A percentile compares a stretch with the other conserved stretches of the same genome.
Conservation (phyloP, 805 yeast genomes). For the Grigorovia yakushimaensis region DNA sequence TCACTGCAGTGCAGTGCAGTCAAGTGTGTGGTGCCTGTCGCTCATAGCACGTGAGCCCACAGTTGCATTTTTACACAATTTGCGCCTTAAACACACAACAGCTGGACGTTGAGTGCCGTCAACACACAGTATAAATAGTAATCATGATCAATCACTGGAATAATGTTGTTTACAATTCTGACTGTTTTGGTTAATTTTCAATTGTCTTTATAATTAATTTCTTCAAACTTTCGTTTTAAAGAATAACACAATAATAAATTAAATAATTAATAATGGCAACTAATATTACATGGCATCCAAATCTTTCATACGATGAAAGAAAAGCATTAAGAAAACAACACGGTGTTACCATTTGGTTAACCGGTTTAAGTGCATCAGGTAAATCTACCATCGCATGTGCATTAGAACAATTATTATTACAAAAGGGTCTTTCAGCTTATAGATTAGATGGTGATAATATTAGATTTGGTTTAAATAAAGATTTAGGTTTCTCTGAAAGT, state of each 20-base stretch:
- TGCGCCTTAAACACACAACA: background rate
- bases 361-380: conserved; percentile 93
- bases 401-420: conserved; percentile 69
- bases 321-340: conserved; percentile 58
- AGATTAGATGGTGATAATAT: conserved; percentile 92
- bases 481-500: conserved; percentile 81
- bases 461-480: conserved; percentile 91
- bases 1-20: too few species aligned
- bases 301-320: conserved; percentile 78
- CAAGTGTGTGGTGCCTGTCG: too few species aligned
- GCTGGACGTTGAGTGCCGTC: too few species aligned
- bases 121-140: too few species aligned
- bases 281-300: conserved; percentile 93
- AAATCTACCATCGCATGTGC: conserved; percentile 94
- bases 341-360: conserved; percentile 90
- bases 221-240: too few species aligned
- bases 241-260: background rate
- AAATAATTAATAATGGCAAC: conserved; percentile 58
- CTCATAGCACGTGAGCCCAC: too few species aligned
- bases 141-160: too few species aligned
- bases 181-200: too few species aligned
- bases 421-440: conserved; percentile 63
- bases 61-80: too few species aligned
- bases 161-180: too few species aligned
- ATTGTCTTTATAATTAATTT: background rate